A percentile compares a stretch with the other conserved stretches of the same genome.
Evolutionary conservation across 2,329 filamentous ascomycete species (phyloP).

Genomic region (Xenosphaeropsis pyriputrescens): DNA sequence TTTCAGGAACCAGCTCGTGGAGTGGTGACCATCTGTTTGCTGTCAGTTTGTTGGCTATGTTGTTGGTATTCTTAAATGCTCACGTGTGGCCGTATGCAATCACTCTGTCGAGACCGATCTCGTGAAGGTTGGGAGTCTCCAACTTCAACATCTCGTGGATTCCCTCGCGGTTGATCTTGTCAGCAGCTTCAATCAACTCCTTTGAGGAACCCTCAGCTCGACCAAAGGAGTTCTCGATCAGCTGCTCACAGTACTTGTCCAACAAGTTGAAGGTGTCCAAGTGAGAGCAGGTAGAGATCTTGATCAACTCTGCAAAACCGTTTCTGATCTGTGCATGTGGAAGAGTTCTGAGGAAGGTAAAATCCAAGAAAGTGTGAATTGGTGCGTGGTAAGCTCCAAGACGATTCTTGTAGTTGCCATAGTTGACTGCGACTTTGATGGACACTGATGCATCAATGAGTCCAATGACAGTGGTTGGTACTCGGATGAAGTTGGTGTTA

Average conservation of each 20-base stretch:
- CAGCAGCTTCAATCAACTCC: conserved; percentile 45
- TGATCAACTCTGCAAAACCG: conserved; percentile 62
- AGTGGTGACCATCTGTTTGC: conserved; percentile 48
- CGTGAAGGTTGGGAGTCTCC: conserved; percentile 59
- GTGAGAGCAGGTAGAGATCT: conserved; percentile 60
- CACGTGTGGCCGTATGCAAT: conserved; percentile 62
- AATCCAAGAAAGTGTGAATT: conserved; percentile 59
- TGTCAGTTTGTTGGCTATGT: conserved; percentile 3
- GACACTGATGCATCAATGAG: conserved; percentile 63
- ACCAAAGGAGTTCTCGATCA: conserved; percentile 52
- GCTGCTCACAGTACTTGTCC: conserved; percentile 52
- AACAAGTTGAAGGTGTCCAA: conserved; percentile 49
- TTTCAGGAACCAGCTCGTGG: conserved; percentile 54
- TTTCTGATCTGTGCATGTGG: conserved; percentile 56
- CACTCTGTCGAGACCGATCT: conserved; percentile 57
- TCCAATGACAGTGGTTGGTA: conserved; percentile 62
- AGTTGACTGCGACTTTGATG: conserved; percentile 69
- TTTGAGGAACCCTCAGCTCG: conserved; percentile 36
- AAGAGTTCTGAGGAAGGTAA: conserved; percentile 54
- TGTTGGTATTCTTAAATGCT: conserved; percentile 9
- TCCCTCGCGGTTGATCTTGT: conserved; percentile 52
- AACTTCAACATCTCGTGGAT: conserved; percentile 62
- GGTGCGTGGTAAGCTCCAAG: conserved; percentile 62
- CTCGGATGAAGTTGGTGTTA: conserved; percentile 60
- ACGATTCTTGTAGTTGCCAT: conserved; percentile 62